phyloP scores from a whole-genome alignment of 352 stramenopile species.

The Globisporangium perplexum region DNA sequence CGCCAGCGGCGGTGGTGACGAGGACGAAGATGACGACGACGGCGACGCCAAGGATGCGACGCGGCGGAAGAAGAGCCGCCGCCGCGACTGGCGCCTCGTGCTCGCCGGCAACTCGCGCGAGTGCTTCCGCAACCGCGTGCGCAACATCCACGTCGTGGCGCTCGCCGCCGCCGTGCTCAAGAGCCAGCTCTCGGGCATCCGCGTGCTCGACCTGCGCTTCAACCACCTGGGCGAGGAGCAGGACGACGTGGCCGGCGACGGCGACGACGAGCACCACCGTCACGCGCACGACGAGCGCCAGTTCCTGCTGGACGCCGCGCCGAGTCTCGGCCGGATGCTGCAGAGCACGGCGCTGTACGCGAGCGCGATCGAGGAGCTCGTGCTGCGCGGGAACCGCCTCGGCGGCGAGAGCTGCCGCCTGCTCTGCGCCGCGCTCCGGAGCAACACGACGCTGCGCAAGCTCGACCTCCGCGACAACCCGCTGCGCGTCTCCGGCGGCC shows the following conservation, averaged over 20 bases:
- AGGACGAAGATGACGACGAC: conserved; percentile 4
- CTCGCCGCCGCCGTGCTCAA: conserved; percentile 44
- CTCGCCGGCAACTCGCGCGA: conserved; percentile 51
- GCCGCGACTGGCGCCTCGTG: conserved; percentile 19
- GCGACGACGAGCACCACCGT: conserved; percentile 10
- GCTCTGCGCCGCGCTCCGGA: conserved; percentile 40
- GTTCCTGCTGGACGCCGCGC: conserved; percentile 38
- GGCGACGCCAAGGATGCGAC: not conserved
- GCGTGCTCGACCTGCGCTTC: conserved; percentile 39
- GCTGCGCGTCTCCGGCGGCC: conserved; percentile 36
- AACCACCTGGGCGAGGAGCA: conserved; percentile 42
- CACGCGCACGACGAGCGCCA: conserved; percentile 26
- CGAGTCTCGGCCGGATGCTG: conserved; percentile 38
- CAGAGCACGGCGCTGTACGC: conserved; percentile 40
- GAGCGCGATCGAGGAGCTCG: conserved; percentile 44
- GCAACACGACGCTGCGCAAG: conserved; percentile 27
- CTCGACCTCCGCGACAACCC: conserved; percentile 55
- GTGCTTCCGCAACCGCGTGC: conserved; percentile 49
- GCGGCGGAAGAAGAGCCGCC: not conserved
- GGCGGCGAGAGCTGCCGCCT: conserved; percentile 51
- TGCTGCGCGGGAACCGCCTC: conserved; percentile 54
- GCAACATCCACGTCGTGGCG: conserved; percentile 63
- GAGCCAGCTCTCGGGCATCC: conserved; percentile 34
- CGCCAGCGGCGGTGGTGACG: not conserved
- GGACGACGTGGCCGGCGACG: conserved; percentile 14